A percentile compares a stretch with the other conserved stretches of the same genome.
Conservation (phyloP, 768 basidiomycete species). For the Trametopsis cervina region DNA sequence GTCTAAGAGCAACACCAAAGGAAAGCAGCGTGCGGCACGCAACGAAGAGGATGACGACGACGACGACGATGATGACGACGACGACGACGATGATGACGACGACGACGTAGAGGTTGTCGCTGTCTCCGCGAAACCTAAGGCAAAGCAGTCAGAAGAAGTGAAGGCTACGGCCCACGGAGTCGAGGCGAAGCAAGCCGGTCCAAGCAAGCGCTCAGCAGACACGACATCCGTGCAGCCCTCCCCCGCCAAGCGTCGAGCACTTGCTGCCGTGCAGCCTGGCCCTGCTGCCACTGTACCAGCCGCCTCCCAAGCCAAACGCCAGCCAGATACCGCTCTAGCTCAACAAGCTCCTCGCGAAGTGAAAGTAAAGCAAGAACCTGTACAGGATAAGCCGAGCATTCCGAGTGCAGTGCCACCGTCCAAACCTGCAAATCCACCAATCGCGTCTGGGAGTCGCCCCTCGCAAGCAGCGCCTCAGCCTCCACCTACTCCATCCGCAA, state of each 20-base stretch:
- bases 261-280: neutral
- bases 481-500: neutral
- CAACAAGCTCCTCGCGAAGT: neutral
- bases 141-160: neutral
- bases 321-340: neutral
- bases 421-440: neutral
- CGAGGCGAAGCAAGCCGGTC: neutral
- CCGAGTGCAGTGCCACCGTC: neutral
- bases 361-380: neutral
- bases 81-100: neutral
- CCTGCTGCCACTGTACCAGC: neutral
- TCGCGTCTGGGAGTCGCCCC: neutral
- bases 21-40: conserved; percentile 6
- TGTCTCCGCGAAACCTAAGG: neutral
- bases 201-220: neutral
- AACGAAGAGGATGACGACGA: conserved; percentile 4
- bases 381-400: neutral
- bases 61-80: neutral
- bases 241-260: neutral
- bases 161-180: neutral
- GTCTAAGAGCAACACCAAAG: conserved; percentile 7
- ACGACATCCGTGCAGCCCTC: neutral
- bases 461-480: neutral
- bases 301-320: neutral
- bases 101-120: neutral